These are phyloP conservation scores for Phycomyces blakesleeanus DNA, from an alignment of 192 early-diverging fungal genomes.

Conservation along the genomic window DNA sequence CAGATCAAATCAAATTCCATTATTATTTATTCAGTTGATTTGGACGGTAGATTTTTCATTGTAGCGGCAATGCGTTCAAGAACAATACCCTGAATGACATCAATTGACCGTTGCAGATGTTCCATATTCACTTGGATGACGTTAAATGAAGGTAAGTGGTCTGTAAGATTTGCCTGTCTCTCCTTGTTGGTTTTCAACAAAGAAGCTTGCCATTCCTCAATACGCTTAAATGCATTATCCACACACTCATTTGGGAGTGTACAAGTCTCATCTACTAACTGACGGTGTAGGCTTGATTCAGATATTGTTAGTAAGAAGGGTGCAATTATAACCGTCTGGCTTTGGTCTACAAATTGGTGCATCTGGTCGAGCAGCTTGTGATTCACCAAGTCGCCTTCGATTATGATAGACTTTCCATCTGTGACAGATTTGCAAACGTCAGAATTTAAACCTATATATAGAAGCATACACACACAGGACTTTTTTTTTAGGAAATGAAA, in stretches of 20 bases:
- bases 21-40: neutral
- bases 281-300: neutral
- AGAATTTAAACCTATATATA: conserved; percentile 15
- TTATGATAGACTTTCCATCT: conserved; percentile 29
- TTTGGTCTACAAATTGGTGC: neutral
- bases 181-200: neutral
- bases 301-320: conserved; percentile 11
- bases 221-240: neutral
- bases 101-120: conserved; percentile 2
- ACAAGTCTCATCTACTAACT: conserved; percentile 3
- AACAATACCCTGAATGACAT: conserved; percentile 9
- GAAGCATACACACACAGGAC: too few relatives aligned
- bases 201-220: conserved; percentile 1
- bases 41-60: neutral
- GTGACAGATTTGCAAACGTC: conserved; percentile 22
- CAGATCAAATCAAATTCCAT: neutral
- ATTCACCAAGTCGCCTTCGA: conserved; percentile 25
- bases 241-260: neutral
- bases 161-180: neutral
- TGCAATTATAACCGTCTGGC: conserved; percentile 2
- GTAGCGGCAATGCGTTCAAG: conserved; percentile 9
- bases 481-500: too few relatives aligned
- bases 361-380: conserved; percentile 18
- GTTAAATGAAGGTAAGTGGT: neutral
- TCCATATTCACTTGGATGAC: conserved; percentile 11